phyloP scores from a whole-genome alignment of 805 yeast species.

The Wickerhamiella slavikovae region DNA sequence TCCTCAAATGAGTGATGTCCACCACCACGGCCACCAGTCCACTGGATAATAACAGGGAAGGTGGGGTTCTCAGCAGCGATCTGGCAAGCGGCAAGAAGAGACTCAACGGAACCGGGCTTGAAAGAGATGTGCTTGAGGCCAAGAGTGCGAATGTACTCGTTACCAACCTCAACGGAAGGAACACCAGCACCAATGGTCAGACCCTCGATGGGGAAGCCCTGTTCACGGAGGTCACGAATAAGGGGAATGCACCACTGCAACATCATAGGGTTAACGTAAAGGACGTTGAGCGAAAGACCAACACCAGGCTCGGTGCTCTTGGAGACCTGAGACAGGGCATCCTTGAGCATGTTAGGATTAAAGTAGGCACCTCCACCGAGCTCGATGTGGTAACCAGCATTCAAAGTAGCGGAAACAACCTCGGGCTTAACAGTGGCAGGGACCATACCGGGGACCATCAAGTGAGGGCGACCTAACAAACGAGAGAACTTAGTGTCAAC shows the following conservation, averaged over 20 bases:
- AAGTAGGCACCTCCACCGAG: slow-evolving; percentile 99
- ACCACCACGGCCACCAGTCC: slow-evolving; percentile 99
- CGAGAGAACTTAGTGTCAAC: slow-evolving; percentile 91
- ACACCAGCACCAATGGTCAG: slow-evolving; percentile 99
- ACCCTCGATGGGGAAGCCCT: slow-evolving; percentile 91
- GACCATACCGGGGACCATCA: slow-evolving; percentile 98
- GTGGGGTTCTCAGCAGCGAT: slow-evolving; percentile 90
- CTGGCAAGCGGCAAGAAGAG: slow-evolving; percentile 64
- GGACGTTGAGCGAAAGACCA: slow-evolving; percentile 78
- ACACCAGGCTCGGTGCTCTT: slow-evolving; percentile 57
- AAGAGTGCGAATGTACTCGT: slow-evolving; percentile 82
- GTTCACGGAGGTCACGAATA: slow-evolving; percentile 68
- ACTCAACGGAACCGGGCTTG: slow-evolving; percentile 94
- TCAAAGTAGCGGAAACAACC: slow-evolving; percentile 80
- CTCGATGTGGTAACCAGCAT: slow-evolving; percentile 94
- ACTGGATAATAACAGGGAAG: slow-evolving; percentile 93
- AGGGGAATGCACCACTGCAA: slow-evolving; percentile 98
- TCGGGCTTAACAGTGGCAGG: slow-evolving; percentile 88
- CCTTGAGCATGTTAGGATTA: slow-evolving; percentile 43
- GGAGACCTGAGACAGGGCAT: slow-evolving; percentile 58
- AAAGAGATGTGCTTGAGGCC: slow-evolving; percentile 87
- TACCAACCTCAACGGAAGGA: slow-evolving; percentile 91
- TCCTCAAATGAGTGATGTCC: slow-evolving; percentile 99
- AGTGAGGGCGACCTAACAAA: slow-evolving; percentile 82
- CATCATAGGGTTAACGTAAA: slow-evolving; percentile 94